phyloP scores from a whole-genome alignment of 2,329 filamentous ascomycete species.

The Blastomyces parvus region DNA sequence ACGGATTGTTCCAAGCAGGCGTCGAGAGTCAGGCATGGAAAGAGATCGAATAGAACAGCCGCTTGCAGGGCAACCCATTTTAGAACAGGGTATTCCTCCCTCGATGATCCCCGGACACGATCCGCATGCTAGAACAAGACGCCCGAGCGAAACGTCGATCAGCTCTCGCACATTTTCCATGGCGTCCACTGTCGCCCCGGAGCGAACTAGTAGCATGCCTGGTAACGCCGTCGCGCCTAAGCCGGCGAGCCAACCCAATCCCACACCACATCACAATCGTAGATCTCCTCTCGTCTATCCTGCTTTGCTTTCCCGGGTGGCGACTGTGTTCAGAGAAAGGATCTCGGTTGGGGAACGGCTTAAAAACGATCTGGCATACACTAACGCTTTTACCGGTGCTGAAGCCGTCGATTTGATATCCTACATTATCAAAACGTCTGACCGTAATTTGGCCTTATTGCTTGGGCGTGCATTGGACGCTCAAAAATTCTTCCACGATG shows the following conservation, averaged over 20 bases:
- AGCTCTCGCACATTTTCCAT: conserved; percentile 72
- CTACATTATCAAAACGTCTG: conserved; percentile 94
- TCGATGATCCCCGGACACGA: conserved; percentile 13
- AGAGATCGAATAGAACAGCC: conserved; percentile 18
- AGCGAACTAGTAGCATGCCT: conserved; percentile 49
- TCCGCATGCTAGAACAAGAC: conserved; percentile 25
- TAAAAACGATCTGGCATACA: conserved; percentile 95
- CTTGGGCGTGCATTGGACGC: conserved; percentile 87
- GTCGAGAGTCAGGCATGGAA: conserved; percentile 45
- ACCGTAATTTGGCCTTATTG: conserved; percentile 84
- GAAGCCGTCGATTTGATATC: conserved; percentile 93
- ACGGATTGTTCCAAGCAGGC: conserved; percentile 73
- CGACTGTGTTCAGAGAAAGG: conserved; percentile 82
- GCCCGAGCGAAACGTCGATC: conserved; percentile 36
- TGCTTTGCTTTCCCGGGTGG: conserved; percentile 84
- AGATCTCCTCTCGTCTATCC: conserved; percentile 84
- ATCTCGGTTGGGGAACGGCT: conserved; percentile 78
- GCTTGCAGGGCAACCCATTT: conserved; percentile 43
- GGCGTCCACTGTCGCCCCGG: conserved; percentile 59
- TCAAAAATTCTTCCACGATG: conserved; percentile 98
- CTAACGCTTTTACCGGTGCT: conserved; percentile 89
- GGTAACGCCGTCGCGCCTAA: conserved; percentile 47
- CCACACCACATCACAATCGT: conserved; percentile 53
- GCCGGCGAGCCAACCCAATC: conserved; percentile 46
- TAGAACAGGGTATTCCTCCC: not conserved